Evolutionary conservation across 495 filamentous ascomycete species (phyloP).

Genomic region (Glarea lozoyensis): DNA sequence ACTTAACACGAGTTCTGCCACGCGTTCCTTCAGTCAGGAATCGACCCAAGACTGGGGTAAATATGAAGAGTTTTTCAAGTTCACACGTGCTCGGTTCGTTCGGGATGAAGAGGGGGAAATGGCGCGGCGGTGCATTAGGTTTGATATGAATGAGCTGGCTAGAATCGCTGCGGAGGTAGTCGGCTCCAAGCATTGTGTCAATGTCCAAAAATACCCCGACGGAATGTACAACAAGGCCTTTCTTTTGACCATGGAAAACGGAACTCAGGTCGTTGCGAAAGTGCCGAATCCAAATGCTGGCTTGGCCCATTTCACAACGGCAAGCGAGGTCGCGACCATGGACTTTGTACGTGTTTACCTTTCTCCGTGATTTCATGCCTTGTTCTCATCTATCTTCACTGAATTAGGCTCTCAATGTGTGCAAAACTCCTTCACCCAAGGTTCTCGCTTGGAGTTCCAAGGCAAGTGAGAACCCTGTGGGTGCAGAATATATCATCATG

Average conservation of each 20-base stretch:
- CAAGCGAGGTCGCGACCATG: slow-evolving; percentile 1
- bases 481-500: slow-evolving; percentile 3
- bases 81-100: slow-evolving; percentile 18
- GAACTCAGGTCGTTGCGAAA: slow-evolving; percentile 2
- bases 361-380: background rate
- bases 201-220: slow-evolving; percentile 16
- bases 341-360: slow-evolving; percentile 4
- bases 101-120: slow-evolving; percentile 26
- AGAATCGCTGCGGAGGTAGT: slow-evolving; percentile 25
- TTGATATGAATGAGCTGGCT: slow-evolving; percentile 27
- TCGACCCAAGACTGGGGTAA: too few species aligned
- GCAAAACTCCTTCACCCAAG: background rate
- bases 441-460: slow-evolving; percentile 1
- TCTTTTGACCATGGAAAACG: slow-evolving; percentile 2
- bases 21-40: too few species aligned
- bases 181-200: slow-evolving; percentile 22
- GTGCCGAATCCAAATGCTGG: slow-evolving; percentile 5
- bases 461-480: background rate
- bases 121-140: slow-evolving; percentile 25
- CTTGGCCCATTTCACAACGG: background rate
- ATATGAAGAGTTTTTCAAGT: background rate
- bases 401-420: background rate
- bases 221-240: slow-evolving; percentile 2
- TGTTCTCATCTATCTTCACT: background rate
- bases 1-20: too few species aligned